Evolutionary conservation across 345 rosid genomes (phyloP).

Genomic region (Eucalyptus guilfoylei): DNA sequence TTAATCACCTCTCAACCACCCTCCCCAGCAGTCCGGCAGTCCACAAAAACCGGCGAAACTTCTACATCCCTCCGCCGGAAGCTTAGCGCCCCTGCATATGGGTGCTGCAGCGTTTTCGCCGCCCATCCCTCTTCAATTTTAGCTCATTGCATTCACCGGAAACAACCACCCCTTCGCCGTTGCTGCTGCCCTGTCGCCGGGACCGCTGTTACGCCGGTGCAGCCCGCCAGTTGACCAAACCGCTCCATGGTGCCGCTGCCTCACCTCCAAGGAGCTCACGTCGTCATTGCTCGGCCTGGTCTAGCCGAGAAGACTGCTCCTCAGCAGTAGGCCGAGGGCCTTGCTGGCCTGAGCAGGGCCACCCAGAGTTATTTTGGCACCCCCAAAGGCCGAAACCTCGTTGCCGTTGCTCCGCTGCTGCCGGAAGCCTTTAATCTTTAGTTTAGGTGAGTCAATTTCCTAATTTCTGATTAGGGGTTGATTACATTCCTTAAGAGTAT

Average conservation of each 20-base stretch:
- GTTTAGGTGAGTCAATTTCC: too few species aligned
- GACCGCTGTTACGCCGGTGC: rapidly evolving
- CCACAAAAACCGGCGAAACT: rapidly evolving
- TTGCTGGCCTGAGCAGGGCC: too few species aligned
- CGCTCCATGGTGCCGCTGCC: rapidly evolving
- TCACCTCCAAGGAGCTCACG: rapidly evolving
- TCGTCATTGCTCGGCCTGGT: rapidly evolving
- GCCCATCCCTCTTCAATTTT: rapidly evolving
- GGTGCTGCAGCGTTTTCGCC: rapidly evolving
- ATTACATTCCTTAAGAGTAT: too few species aligned
- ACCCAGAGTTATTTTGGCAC: too few species aligned
- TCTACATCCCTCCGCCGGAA: rapidly evolving
- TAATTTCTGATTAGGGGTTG: too few species aligned
- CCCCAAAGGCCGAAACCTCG: too few species aligned
- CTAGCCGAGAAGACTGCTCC: rapidly evolving
- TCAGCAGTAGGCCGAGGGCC: too few species aligned
- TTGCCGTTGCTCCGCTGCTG: too few species aligned
- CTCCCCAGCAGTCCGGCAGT: rapidly evolving
- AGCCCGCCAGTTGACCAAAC: rapidly evolving
- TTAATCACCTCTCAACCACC: too few species aligned
- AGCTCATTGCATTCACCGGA: rapidly evolving
- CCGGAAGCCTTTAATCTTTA: too few species aligned
- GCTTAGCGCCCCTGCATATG: rapidly evolving
- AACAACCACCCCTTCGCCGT: rapidly evolving
- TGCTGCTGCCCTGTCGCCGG: rapidly evolving